Evolutionary conservation across 78 protist genomes (phyloP).

Genomic region (Dictyostelium brefeldianum): DNA sequence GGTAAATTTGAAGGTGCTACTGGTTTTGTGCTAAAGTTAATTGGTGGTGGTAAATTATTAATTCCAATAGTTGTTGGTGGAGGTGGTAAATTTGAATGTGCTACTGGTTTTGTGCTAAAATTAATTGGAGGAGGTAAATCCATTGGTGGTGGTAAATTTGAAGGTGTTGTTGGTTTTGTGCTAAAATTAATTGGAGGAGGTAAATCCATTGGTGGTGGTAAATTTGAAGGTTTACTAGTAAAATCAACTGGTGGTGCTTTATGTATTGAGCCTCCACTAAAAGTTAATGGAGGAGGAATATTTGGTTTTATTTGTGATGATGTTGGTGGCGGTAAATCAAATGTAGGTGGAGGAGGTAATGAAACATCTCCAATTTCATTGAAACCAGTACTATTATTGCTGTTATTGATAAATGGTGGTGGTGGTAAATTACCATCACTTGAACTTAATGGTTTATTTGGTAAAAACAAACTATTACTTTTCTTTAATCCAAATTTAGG

Average conservation of each 20-base stretch:
- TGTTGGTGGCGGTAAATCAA: background rate
- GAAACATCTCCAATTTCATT: background rate
- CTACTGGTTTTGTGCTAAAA: background rate
- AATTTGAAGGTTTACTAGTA: background rate
- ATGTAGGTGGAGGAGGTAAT: conserved; percentile 32
- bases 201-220: conserved; percentile 1
- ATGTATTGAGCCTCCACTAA: background rate
- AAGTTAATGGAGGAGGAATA: background rate
- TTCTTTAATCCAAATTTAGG: conserved; percentile 11
- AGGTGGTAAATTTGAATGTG: background rate
- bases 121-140: background rate
- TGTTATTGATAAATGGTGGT: background rate
- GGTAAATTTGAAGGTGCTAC: conserved; percentile 14
- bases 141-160: background rate
- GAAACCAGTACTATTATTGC: background rate
- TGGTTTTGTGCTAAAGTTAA: background rate
- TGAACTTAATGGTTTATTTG: background rate
- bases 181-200: conserved; percentile 13
- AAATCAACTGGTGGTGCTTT: conserved; percentile 8
- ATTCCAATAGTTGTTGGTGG: background rate
- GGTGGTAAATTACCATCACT: background rate
- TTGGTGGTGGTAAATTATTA: background rate
- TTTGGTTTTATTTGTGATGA: background rate
- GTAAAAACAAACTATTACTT: background rate
- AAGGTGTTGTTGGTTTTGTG: conserved; percentile 30